phyloP scores from a whole-genome alignment of 2,329 filamentous ascomycete genomes.

The Westerdykella ornata region DNA sequence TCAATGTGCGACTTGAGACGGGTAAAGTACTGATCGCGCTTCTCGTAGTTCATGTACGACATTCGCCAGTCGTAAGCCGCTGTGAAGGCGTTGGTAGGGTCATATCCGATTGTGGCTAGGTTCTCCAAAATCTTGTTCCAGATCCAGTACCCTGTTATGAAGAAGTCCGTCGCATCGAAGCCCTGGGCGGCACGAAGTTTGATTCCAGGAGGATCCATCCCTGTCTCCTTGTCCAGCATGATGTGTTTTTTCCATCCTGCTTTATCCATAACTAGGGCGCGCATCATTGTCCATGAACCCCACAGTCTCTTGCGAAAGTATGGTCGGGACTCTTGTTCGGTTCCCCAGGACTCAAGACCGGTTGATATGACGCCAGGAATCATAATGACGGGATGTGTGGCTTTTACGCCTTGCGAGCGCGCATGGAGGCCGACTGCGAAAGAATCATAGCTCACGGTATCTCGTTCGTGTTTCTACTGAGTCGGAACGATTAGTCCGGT shows the following conservation, averaged over 20 bases:
- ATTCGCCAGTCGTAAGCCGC: constrained; percentile 86
- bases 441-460: constrained; percentile 84
- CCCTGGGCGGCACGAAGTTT: constrained; percentile 91
- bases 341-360: constrained; percentile 94
- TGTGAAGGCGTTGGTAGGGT: constrained; percentile 68
- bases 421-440: constrained; percentile 86
- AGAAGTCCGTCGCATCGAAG: constrained; percentile 96
- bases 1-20: constrained; percentile 87
- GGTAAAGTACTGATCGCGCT: constrained; percentile 88
- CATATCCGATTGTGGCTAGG: constrained; percentile 89
- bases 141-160: constrained; percentile 88
- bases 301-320: constrained; percentile 94
- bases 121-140: constrained; percentile 99
- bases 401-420: constrained; percentile 69
- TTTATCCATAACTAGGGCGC: constrained; percentile 86
- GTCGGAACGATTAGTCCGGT: constrained; percentile 19
- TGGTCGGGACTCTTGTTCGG: constrained; percentile 70
- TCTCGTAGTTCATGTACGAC: constrained; percentile 82
- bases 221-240: constrained; percentile 89
- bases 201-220: constrained; percentile 80
- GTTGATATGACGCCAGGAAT: constrained; percentile 96
- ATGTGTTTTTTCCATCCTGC: constrained; percentile 92
- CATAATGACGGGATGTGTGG: constrained; percentile 89
- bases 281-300: constrained; percentile 99
- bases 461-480: constrained; percentile 71